phyloP scores from a whole-genome alignment of 345 rosid genomes.

The Ricinus communis region DNA sequence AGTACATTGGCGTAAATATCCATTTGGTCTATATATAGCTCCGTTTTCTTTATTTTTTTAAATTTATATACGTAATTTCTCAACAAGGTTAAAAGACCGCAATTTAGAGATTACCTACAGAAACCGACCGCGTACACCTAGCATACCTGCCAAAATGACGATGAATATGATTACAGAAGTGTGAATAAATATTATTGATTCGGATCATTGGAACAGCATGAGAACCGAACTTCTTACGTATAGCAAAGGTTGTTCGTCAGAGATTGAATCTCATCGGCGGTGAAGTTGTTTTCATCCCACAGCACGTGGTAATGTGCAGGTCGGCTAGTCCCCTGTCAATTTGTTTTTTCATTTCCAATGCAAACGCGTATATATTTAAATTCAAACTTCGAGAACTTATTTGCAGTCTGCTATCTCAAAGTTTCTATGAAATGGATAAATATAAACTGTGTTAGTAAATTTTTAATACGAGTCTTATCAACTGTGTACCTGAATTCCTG shows the following conservation, averaged over 20 bases:
- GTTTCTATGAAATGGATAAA: too few species aligned
- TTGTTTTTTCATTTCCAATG: not conserved
- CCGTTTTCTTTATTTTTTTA: too few species aligned
- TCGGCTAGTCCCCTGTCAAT: constrained; percentile 41
- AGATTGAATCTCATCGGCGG: constrained; percentile 42
- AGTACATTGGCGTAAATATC: too few species aligned
- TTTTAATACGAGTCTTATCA: not conserved
- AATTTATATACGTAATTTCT: too few species aligned
- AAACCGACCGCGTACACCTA: constrained; percentile 46
- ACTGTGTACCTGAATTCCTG: constrained; percentile 40
- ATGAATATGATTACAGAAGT: not conserved
- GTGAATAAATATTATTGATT: not conserved
- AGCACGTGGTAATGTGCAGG: constrained; percentile 47
- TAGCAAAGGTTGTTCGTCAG: constrained; percentile 43
- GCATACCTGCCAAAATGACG: constrained; percentile 36
- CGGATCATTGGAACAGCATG: not conserved
- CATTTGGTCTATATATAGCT: too few species aligned
- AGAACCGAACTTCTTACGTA: constrained; percentile 27
- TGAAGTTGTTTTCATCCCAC: constrained; percentile 47
- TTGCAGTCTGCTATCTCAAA: too few species aligned
- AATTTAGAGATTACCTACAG: constrained; percentile 32
- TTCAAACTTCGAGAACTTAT: not conserved
- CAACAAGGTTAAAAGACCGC: not conserved
- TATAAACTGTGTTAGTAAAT: too few species aligned
- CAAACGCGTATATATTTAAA: not conserved